phyloP scores from a whole-genome alignment of 768 basidiomycete genomes.

The Lactarius deliciosus region DNA sequence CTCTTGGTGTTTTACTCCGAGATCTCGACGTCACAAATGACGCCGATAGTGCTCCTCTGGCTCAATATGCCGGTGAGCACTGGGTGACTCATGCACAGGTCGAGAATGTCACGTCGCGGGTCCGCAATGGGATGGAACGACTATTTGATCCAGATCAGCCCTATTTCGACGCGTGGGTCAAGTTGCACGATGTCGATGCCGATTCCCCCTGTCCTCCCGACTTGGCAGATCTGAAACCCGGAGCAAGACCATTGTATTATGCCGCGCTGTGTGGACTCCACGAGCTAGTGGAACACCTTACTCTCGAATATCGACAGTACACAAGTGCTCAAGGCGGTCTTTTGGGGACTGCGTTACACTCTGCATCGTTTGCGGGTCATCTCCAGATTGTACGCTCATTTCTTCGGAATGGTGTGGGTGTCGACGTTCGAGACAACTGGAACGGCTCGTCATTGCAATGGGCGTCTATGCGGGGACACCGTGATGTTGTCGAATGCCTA shows the following conservation, averaged over 20 bases:
- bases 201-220: rapidly evolving
- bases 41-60: not conserved
- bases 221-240: not conserved
- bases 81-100: not conserved
- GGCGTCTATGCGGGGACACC: not conserved
- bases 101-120: not conserved
- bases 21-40: not conserved
- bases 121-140: not conserved
- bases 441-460: not conserved
- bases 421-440: not conserved
- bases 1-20: not conserved
- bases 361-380: not conserved
- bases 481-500: not conserved
- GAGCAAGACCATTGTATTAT: not conserved
- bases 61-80: not conserved
- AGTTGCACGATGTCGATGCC: not conserved
- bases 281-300: not conserved
- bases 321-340: not conserved
- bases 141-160: not conserved
- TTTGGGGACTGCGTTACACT: not conserved
- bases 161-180: not conserved
- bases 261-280: not conserved
- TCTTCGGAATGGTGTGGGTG: not conserved
- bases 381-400: not conserved
- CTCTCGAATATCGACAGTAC: not conserved